These are phyloP conservation scores for Neurospora discreta DNA, from an alignment of 495 filamentous ascomycete genomes.

Conservation along the genomic window DNA sequence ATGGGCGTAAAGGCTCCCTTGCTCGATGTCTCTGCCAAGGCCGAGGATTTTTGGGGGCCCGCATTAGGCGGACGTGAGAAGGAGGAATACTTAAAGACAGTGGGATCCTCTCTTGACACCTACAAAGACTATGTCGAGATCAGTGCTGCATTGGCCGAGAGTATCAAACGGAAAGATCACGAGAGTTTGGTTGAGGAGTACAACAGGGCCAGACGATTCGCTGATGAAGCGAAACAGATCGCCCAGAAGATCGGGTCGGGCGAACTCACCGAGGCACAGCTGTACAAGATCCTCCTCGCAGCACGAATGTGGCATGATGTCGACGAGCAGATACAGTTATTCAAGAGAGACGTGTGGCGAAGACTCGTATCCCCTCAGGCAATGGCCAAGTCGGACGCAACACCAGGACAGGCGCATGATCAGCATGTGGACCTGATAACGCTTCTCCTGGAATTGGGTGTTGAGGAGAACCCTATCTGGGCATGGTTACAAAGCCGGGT, in stretches of 20 bases:
- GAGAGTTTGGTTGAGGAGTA: constrained; percentile 81
- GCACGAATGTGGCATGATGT: constrained; percentile 94
- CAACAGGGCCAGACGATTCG: constrained; percentile 59
- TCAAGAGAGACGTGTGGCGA: constrained; percentile 83
- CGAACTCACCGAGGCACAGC: constrained; percentile 53
- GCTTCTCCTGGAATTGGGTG: constrained; percentile 79
- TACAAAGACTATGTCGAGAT: constrained; percentile 73
- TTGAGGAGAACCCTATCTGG: constrained; percentile 93
- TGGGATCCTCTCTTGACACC: constrained; percentile 61
- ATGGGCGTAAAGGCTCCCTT: constrained; percentile 79
- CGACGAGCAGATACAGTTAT: constrained; percentile 65
- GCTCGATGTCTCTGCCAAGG: constrained; percentile 80
- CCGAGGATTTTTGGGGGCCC: constrained; percentile 94
- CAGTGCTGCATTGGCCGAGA: constrained; percentile 62
- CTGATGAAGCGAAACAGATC: constrained; percentile 60
- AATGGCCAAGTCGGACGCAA: constrained; percentile 30
- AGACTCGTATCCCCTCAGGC: constrained; percentile 51
- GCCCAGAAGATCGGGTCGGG: constrained; percentile 42
- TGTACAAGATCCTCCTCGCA: constrained; percentile 74
- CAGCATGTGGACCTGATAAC: constrained; percentile 85
- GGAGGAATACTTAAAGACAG: constrained; percentile 70
- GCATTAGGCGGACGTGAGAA: constrained; percentile 85
- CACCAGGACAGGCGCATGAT: constrained; percentile 46
- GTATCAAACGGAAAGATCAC: constrained; percentile 82
- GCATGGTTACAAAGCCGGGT: constrained; percentile 84